These are phyloP conservation scores for Massariosphaeria phaeospora DNA, from an alignment of 495 filamentous ascomycete genomes.

Conservation along the genomic window DNA sequence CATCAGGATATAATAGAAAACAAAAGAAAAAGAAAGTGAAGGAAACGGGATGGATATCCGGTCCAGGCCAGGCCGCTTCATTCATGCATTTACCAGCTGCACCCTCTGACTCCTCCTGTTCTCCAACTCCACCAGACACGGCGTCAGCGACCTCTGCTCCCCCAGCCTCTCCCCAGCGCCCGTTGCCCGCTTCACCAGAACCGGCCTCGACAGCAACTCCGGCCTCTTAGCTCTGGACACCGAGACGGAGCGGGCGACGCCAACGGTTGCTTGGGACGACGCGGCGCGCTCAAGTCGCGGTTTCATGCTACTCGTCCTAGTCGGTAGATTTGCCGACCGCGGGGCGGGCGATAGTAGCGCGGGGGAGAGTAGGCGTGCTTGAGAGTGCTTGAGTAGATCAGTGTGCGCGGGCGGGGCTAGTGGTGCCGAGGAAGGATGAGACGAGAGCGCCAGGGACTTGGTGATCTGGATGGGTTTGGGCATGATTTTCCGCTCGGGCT, in stretches of 20 bases:
- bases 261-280: constrained; percentile 13
- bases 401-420: neutral
- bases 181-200: neutral
- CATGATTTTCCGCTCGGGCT: constrained; percentile 52
- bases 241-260: constrained; percentile 25
- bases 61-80: too few species aligned
- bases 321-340: constrained; percentile 5
- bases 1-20: too few species aligned
- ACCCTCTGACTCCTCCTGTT: constrained; percentile 32
- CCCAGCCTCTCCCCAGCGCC: constrained; percentile 19
- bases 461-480: constrained; percentile 25
- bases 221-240: constrained; percentile 22
- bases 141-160: constrained; percentile 27
- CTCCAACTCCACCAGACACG: constrained; percentile 30
- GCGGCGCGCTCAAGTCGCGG: too few species aligned
- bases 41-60: neutral
- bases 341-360: constrained; percentile 5
- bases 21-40: neutral
- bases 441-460: neutral
- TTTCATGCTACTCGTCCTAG: neutral
- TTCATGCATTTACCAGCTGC: constrained; percentile 29
- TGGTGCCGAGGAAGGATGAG: constrained; percentile 19
- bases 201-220: constrained; percentile 18
- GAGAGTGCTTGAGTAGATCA: constrained; percentile 1
- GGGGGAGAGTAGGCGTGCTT: too few species aligned